A percentile compares a stretch with the other conserved stretches of the same genome.
These are phyloP conservation scores for Saccharomycopsis malanga DNA, from an alignment of 805 yeast genomes.

Conservation along the genomic window DNA sequence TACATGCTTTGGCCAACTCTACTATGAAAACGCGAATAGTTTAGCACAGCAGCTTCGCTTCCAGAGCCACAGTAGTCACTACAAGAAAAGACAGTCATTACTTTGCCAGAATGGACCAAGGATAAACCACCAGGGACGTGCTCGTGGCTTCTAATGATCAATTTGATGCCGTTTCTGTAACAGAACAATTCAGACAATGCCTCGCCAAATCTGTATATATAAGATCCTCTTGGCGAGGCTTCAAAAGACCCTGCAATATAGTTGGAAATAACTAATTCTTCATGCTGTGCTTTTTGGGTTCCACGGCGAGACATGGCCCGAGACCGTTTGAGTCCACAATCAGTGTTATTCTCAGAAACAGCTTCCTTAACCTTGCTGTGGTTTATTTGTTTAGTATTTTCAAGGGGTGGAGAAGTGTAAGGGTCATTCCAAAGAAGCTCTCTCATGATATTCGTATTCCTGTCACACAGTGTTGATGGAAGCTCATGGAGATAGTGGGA, in stretches of 20 bases:
- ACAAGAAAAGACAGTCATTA: neutral
- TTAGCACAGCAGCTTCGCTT: neutral
- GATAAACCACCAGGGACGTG: neutral
- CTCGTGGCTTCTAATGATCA: neutral
- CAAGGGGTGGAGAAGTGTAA: no score
- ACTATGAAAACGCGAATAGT: neutral
- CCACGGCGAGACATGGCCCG: neutral
- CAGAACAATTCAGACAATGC: neutral
- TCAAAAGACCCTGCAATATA: neutral
- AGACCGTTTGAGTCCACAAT: neutral
- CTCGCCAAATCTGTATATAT: neutral
- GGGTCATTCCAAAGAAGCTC: neutral
- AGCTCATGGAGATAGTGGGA: no score
- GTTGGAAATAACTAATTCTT: neutral
- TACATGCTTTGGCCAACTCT: no score
- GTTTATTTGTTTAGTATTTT: neutral
- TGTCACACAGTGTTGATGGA: no score
- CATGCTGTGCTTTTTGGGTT: neutral
- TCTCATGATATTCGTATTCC: neutral
- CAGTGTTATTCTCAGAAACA: neutral
- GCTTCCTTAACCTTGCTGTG: neutral
- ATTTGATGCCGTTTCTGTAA: neutral
- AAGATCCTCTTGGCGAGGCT: neutral
- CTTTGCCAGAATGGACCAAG: neutral
- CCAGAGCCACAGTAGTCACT: neutral